phyloP scores from a whole-genome alignment of 2,329 filamentous ascomycete genomes.

The Diaporthe sp. region DNA sequence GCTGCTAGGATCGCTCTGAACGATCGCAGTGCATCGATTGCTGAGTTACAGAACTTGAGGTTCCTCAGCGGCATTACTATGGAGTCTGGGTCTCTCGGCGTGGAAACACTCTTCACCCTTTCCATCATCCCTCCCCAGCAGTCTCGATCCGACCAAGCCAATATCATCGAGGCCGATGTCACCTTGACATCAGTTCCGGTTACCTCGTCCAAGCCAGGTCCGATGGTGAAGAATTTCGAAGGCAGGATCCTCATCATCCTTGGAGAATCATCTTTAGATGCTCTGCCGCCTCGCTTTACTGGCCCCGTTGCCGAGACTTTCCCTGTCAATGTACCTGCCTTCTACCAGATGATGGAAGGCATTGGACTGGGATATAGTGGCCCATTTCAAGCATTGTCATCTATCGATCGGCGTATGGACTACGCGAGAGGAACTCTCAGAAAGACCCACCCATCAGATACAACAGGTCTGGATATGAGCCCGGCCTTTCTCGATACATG shows the following conservation, averaged over 20 bases:
- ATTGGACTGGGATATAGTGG: conserved; percentile 55
- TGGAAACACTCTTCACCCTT: conserved; percentile 54
- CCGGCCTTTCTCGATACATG: conserved; percentile 57
- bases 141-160: background rate
- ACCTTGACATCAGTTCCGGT: conserved; percentile 50
- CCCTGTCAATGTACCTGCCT: conserved; percentile 47
- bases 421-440: conserved; percentile 50
- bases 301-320: conserved; percentile 48
- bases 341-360: conserved; percentile 56
- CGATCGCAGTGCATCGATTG: conserved; percentile 43
- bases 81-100: conserved; percentile 49
- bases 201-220: conserved; percentile 44
- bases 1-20: conserved; percentile 50
- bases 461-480: conserved; percentile 51
- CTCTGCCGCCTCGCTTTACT: conserved; percentile 45
- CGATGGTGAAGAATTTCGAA: conserved; percentile 53
- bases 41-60: conserved; percentile 50
- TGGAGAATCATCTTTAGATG: conserved; percentile 43
- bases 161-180: conserved; percentile 49
- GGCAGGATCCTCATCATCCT: conserved; percentile 50
- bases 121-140: conserved; percentile 39
- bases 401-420: conserved; percentile 51
- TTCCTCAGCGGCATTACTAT: conserved; percentile 50
- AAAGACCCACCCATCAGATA: conserved; percentile 51
- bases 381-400: conserved; percentile 52